Base-by-base conservation (phyloP, 805 yeast genomes). In the Saturnispora sekii region DNA sequence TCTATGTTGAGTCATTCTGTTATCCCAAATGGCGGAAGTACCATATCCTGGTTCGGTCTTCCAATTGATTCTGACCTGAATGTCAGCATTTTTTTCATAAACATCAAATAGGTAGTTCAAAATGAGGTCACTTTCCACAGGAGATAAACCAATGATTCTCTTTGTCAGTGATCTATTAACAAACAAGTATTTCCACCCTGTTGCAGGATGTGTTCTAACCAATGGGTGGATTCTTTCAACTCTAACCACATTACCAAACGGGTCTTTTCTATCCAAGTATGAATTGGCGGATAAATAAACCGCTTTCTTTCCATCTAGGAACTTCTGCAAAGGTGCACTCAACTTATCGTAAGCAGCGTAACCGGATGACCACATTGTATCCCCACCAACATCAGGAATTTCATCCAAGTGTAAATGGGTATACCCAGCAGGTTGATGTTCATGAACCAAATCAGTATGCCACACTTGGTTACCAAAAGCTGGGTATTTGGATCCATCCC, bases 151-250 rank as follows among this genome's bases (percentile, higher is more conserved):
- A 10, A 68, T 69, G 45, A 76, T 75, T 49, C 74, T 64, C 33
- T 54, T 63, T 9, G 79, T 75, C 12, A 32, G 26, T 21, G 26
- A 21, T 21, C 26, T 21, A 21, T 21, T 21, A 6, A 21, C 26
- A 21, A 21, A 21, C 26, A 21, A 61, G 3, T 74, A 64, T 60
- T 78, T 79, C 73, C 76, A 68, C 32, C 81, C 81, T 21, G 83
- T 77, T 12, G 71, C 79, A 10, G 84, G 84, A 53, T 79, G 81
- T 32, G 81, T 75, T 61, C 83, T 69, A 17, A 79, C 70, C 17
- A 79, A 49, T 3, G 82, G 83, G 58, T 79, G 84, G 47, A 68
- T 72, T 57, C 79, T 68, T 52, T 69, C 77, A 44, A 76, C 64
- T 43, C 65, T 66, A 42, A 66, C 64, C 15, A 68, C 69, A n/a